phyloP scores from a whole-genome alignment of 2,329 filamentous ascomycete genomes.

The Fusarium chaquense region DNA sequence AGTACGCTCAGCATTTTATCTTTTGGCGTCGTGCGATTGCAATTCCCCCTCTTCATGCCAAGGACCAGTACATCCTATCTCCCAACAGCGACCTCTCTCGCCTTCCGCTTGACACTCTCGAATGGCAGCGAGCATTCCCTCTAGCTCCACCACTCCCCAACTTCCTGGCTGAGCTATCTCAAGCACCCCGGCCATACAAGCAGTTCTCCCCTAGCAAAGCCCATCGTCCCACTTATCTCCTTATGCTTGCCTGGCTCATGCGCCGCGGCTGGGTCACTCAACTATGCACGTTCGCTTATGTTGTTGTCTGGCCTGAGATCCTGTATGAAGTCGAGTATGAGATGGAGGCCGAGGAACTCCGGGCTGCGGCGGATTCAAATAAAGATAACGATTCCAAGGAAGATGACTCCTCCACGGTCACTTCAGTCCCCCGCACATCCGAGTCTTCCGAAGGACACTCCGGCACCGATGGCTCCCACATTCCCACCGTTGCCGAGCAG shows the following conservation, averaged over 20 bases:
- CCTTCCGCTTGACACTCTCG: slow-evolving; percentile 74
- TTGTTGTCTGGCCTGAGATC: slow-evolving; percentile 85
- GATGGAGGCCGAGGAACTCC: slow-evolving; percentile 74
- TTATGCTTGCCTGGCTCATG: slow-evolving; percentile 93
- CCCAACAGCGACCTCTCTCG: slow-evolving; percentile 85
- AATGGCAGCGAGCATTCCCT: slow-evolving; percentile 84
- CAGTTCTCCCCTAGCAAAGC: slow-evolving; percentile 86
- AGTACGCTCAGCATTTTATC: slow-evolving; percentile 91
- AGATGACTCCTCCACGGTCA: slow-evolving; percentile 37
- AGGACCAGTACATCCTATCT: slow-evolving; percentile 91
- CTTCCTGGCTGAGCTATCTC: slow-evolving; percentile 86
- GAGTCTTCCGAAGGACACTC: slow-evolving; percentile 46
- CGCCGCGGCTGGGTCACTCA: slow-evolving; percentile 94
- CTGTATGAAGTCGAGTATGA: slow-evolving; percentile 82
- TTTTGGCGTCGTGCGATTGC: slow-evolving; percentile 95
- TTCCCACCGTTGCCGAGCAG: slow-evolving; percentile 63
- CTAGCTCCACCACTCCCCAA: slow-evolving; percentile 85
- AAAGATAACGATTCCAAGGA: slow-evolving; percentile 45
- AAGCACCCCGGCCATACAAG: slow-evolving; percentile 84
- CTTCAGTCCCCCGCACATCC: slow-evolving; percentile 43
- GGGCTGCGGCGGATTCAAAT: slow-evolving; percentile 49
- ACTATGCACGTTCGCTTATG: slow-evolving; percentile 89
- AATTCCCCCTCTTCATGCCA: slow-evolving; percentile 88
- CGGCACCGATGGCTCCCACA: slow-evolving; percentile 38
- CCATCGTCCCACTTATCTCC: slow-evolving; percentile 87